phyloP scores from a whole-genome alignment of 2,329 filamentous ascomycete genomes.

The Curvularia sp. region DNA sequence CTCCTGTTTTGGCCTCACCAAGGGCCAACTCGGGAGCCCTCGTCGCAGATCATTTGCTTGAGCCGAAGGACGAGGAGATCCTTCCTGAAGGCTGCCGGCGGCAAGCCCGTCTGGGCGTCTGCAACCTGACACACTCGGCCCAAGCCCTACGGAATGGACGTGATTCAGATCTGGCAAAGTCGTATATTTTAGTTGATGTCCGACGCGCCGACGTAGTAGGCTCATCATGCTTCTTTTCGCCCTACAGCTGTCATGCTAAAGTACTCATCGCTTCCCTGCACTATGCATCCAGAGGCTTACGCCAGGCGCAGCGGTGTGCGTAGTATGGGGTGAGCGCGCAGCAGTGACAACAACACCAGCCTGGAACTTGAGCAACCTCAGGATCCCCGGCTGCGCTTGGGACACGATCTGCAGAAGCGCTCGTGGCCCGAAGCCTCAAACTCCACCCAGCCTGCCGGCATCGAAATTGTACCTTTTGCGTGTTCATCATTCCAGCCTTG shows the following conservation, averaged over 20 bases:
- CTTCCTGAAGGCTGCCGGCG: slow-evolving; percentile 38
- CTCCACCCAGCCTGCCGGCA: slow-evolving; percentile 8
- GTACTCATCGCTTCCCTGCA: slow-evolving; percentile 34
- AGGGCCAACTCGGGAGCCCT: slow-evolving; percentile 35
- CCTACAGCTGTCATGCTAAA: slow-evolving; percentile 41
- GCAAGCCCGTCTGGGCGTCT: slow-evolving; percentile 37
- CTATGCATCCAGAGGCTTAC: slow-evolving; percentile 30
- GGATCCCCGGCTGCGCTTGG: slow-evolving; percentile 7
- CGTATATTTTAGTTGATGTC: slow-evolving; percentile 22
- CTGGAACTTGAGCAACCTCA: slow-evolving; percentile 26
- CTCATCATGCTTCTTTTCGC: slow-evolving; percentile 36
- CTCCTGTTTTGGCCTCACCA: slow-evolving; percentile 35
- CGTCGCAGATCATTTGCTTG: slow-evolving; percentile 43
- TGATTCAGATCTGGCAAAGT: slow-evolving; percentile 19
- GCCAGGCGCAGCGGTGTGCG: slow-evolving; percentile 34
- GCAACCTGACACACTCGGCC: slow-evolving; percentile 34
- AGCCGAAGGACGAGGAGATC: slow-evolving; percentile 39
- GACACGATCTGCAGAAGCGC: slow-evolving; percentile 17
- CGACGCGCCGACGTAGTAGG: slow-evolving; percentile 22
- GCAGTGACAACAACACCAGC: slow-evolving; percentile 23
- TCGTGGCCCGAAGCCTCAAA: slow-evolving; percentile 7
- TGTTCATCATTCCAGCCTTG: slow-evolving; percentile 16
- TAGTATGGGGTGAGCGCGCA: slow-evolving; percentile 24
- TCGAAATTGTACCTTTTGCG: slow-evolving; percentile 6
- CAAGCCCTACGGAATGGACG: slow-evolving; percentile 16